phyloP scores from a whole-genome alignment of 306 rosid genomes.

The Carpinus viminea region DNA sequence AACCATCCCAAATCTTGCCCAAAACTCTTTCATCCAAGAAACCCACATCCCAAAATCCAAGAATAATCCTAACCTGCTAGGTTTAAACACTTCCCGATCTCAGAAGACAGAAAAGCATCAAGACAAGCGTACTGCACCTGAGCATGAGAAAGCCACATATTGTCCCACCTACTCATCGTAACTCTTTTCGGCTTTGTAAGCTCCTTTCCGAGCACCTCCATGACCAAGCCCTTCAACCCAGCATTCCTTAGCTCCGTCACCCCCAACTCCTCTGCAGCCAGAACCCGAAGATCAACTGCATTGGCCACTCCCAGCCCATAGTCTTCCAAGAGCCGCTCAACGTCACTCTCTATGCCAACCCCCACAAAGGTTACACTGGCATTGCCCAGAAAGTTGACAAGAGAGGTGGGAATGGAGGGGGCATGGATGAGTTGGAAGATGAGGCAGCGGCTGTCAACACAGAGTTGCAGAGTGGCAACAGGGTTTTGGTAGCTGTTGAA shows the following conservation, averaged over 20 bases:
- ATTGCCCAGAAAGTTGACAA: constrained; percentile 31
- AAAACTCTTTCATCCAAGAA: not conserved
- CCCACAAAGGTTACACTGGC: constrained; percentile 34
- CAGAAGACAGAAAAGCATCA: constrained; percentile 51
- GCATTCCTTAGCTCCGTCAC: constrained; percentile 23
- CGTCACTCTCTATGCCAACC: constrained; percentile 42
- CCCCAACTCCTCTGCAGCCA: constrained; percentile 21
- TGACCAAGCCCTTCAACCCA: constrained; percentile 45
- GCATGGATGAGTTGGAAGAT: constrained; percentile 35
- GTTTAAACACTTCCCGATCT: constrained; percentile 35
- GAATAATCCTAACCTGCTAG: not conserved
- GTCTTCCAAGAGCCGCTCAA: constrained; percentile 35
- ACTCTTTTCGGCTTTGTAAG: constrained; percentile 41
- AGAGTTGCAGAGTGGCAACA: constrained; percentile 46
- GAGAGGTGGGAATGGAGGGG: constrained; percentile 26
- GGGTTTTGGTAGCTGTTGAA: constrained; percentile 16
- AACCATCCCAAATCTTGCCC: not conserved
- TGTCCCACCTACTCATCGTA: constrained; percentile 55
- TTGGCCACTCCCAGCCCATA: constrained; percentile 30
- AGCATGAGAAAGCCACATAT: constrained; percentile 32
- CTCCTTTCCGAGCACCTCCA: constrained; percentile 34
- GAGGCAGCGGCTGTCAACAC: constrained; percentile 40
- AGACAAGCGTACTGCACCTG: constrained; percentile 55
- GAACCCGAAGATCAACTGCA: constrained; percentile 31
- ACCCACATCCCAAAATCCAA: not conserved